A percentile compares a stretch with the other conserved stretches of the same genome.
phyloP scores from a whole-genome alignment of 495 filamentous ascomycete species.

The Hypoxylon rickii region DNA sequence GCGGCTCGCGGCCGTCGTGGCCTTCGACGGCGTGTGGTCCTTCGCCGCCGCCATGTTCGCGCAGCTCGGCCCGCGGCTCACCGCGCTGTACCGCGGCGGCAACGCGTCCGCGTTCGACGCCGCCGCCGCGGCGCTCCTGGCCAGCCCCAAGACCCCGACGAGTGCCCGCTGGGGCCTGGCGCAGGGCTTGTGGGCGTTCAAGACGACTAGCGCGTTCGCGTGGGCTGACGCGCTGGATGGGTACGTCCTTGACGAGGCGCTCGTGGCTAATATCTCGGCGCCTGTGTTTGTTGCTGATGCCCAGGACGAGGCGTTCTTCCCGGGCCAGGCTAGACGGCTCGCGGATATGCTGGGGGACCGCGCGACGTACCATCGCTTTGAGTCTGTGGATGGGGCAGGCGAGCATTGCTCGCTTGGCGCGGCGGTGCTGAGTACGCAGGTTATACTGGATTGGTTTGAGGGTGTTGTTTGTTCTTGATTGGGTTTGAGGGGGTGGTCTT shows the following conservation, averaged over 20 bases:
- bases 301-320: constrained; percentile 35
- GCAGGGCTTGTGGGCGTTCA: constrained; percentile 50
- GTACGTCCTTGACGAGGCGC: constrained; percentile 29
- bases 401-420: constrained; percentile 33
- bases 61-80: not conserved
- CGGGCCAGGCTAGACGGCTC: constrained; percentile 40
- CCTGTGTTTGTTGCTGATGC: constrained; percentile 46
- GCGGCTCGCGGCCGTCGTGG: constrained; percentile 45
- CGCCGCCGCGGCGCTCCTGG: constrained; percentile 13
- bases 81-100: not conserved
- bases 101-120: constrained; percentile 21
- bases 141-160: constrained; percentile 6
- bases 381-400: constrained; percentile 26
- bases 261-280: constrained; percentile 35
- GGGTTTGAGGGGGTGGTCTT: too few species aligned
- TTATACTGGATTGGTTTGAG: constrained; percentile 14
- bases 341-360: constrained; percentile 33
- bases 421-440: constrained; percentile 14
- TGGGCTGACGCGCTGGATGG: constrained; percentile 30
- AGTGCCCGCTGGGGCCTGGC: constrained; percentile 40
- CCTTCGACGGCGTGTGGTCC: constrained; percentile 46
- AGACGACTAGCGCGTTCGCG: constrained; percentile 38
- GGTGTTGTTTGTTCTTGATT: too few species aligned
- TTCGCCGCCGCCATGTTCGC: constrained; percentile 5
- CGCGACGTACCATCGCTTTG: constrained; percentile 35